A percentile compares a stretch with the other conserved stretches of the same genome.
phyloP scores from a whole-genome alignment of 306 rosid genomes.

The Prunus mongolica region DNA sequence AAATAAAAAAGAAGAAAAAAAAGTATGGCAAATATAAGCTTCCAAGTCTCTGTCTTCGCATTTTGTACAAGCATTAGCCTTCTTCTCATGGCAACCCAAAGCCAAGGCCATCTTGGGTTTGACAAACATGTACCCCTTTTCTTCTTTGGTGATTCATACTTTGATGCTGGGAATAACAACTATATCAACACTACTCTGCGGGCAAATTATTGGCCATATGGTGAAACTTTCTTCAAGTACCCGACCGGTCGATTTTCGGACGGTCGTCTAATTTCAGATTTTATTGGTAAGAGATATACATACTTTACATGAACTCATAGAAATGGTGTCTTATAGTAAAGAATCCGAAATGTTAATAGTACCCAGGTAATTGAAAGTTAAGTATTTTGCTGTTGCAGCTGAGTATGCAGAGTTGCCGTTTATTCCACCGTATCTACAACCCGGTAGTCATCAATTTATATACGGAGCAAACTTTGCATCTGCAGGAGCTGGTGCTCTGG shows the following conservation, averaged over 20 bases:
- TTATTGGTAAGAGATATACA: constrained; percentile 20
- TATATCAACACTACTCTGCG: constrained; percentile 26
- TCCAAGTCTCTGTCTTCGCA: not conserved
- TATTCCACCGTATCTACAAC: constrained; percentile 37
- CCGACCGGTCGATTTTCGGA: constrained; percentile 43
- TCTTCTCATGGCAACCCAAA: not conserved
- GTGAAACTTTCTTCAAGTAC: constrained; percentile 33
- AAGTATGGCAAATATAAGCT: not conserved
- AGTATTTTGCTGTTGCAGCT: constrained; percentile 20
- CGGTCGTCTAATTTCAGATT: constrained; percentile 43
- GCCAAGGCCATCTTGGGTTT: not conserved
- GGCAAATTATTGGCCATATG: constrained; percentile 34
- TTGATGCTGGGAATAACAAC: constrained; percentile 59
- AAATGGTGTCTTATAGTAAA: not conserved
- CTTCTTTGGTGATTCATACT: constrained; percentile 59
- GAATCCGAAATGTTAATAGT: not conserved
- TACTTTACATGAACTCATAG: no score
- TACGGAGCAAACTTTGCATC: constrained; percentile 43
- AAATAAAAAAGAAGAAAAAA: not conserved
- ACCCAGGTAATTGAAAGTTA: not conserved
- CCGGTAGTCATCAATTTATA: not conserved
- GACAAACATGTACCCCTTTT: constrained; percentile 28
- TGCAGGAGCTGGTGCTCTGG: constrained; percentile 39
- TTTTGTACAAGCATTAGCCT: not conserved
- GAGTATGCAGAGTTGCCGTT: constrained; percentile 34